A percentile compares a stretch with the other conserved stretches of the same genome.
These are phyloP conservation scores for Musa itinerans DNA, from an alignment of 176 grass and related monocot species.

Conservation along the genomic window DNA sequence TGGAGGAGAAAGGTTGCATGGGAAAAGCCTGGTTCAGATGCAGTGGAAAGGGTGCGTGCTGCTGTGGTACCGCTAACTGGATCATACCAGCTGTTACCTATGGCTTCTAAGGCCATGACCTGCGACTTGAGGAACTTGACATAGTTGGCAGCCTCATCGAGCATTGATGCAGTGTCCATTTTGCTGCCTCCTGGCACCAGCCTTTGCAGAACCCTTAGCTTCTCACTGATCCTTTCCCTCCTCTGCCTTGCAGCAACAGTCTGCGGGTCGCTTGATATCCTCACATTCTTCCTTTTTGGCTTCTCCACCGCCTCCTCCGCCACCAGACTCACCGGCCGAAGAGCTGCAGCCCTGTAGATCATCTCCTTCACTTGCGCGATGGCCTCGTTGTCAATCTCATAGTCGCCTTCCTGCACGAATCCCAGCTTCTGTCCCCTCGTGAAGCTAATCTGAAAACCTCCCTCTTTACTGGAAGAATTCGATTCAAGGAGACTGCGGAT, in stretches of 20 bases:
- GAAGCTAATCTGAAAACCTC: constrained; percentile 11
- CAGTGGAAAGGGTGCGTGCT: not conserved
- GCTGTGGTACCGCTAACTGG: not conserved
- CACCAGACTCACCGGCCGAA: not conserved
- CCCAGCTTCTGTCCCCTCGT: not conserved
- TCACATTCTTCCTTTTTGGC: constrained; percentile 18
- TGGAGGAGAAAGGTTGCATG: not conserved
- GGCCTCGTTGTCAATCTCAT: constrained; percentile 4
- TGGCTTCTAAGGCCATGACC: constrained; percentile 5
- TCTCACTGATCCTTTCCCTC: constrained; percentile 11
- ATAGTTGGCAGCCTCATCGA: constrained; percentile 19
- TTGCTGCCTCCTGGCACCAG: constrained; percentile 8
- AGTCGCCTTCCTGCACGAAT: not conserved
- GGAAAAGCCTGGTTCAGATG: constrained; percentile 8
- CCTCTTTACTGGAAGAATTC: not conserved
- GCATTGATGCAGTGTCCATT: constrained; percentile 20
- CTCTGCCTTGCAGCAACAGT: constrained; percentile 8
- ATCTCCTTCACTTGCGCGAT: constrained; percentile 20
- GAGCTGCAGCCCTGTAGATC: constrained; percentile 11
- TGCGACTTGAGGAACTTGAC: constrained; percentile 19
- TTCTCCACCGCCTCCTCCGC: not conserved
- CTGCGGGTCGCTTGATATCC: constrained; percentile 16
- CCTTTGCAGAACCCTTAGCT: constrained; percentile 11
- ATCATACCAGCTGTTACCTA: not conserved
- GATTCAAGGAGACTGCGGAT: not conserved